These are phyloP conservation scores for Nematocida sp. DNA, from an alignment of 371 early-diverging fungal genomes.

Conservation along the genomic window DNA sequence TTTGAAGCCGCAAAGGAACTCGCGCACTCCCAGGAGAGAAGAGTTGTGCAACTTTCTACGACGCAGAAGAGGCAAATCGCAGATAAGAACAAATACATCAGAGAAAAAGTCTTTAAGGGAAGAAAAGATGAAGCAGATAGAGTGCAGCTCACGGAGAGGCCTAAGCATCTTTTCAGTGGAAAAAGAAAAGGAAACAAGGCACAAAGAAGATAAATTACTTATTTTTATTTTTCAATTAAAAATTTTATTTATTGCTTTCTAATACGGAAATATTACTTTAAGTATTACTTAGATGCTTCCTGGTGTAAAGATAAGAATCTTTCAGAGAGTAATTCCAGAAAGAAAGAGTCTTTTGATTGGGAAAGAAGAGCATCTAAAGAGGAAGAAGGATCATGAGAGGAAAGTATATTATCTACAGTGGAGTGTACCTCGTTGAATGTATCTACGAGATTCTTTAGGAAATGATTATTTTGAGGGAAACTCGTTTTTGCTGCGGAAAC, in stretches of 20 bases:
- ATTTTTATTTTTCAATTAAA: not conserved
- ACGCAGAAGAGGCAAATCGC: slow-evolving; percentile 1
- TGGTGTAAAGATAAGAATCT: too few species aligned
- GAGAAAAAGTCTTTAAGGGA: slow-evolving; percentile 43
- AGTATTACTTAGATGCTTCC: not conserved
- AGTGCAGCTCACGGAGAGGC: slow-evolving; percentile 46
- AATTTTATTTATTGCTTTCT: not conserved
- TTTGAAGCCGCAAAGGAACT: not conserved
- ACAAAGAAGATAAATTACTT: slow-evolving; percentile 49
- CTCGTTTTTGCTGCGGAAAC: not conserved
- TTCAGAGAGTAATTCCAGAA: too few species aligned
- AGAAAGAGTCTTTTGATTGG: too few species aligned
- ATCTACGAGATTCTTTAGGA: too few species aligned
- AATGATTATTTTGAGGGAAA: too few species aligned
- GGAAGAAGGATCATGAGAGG: too few species aligned
- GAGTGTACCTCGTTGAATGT: too few species aligned
- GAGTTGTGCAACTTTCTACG: slow-evolving; percentile 12
- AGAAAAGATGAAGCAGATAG: slow-evolving; percentile 34
- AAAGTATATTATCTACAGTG: too few species aligned
- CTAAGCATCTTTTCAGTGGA: slow-evolving; percentile 54
- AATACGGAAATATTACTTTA: too few species aligned
- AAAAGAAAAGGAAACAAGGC: slow-evolving; percentile 31
- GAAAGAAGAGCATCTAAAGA: too few species aligned
- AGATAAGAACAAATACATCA: slow-evolving; percentile 20
- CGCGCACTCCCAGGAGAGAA: not conserved